Evolutionary conservation across 768 basidiomycete genomes (phyloP).

Genomic region (Lactarius trivialis): DNA sequence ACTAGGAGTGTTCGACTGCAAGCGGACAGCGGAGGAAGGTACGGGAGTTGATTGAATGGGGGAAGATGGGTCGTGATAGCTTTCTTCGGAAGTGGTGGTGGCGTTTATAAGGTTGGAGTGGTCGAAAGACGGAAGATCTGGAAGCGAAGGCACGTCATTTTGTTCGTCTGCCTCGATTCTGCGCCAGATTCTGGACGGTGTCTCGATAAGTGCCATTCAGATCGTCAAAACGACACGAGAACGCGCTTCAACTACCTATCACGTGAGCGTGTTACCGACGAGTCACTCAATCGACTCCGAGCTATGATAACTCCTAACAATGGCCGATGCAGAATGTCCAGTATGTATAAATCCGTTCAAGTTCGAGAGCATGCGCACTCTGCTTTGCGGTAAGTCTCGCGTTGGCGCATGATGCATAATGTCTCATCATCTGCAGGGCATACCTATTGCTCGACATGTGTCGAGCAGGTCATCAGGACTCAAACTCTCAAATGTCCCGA

Average conservation of each 20-base stretch:
- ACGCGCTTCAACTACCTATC: background rate
- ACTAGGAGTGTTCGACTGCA: slow-evolving; percentile 47
- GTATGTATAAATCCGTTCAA: slow-evolving; percentile 15
- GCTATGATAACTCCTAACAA: background rate
- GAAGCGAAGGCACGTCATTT: slow-evolving; percentile 74
- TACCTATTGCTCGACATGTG: slow-evolving; percentile 12
- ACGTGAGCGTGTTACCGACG: slow-evolving; percentile 13
- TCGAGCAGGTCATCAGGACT: background rate
- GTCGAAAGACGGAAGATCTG: slow-evolving; percentile 67
- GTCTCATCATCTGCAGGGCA: slow-evolving; percentile 1
- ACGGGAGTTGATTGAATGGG: slow-evolving; percentile 67
- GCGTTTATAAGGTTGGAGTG: slow-evolving; percentile 44
- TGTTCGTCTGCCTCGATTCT: slow-evolving; percentile 74
- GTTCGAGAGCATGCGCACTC: slow-evolving; percentile 6
- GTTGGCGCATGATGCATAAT: background rate
- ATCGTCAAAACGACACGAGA: background rate
- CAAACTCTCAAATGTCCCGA: slow-evolving; percentile 4
- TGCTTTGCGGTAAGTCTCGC: slow-evolving; percentile 8
- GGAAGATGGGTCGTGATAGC: slow-evolving; percentile 39
- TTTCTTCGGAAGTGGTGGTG: slow-evolving; percentile 32
- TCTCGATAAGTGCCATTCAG: slow-evolving; percentile 42
- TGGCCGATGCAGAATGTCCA: slow-evolving; percentile 9
- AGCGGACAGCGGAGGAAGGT: slow-evolving; percentile 40
- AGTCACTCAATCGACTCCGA: background rate
- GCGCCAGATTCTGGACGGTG: slow-evolving; percentile 79